Percentiles rank a stretch among this genome's conserved stretches.
Evolutionary conservation across 352 stramenopile species (phyloP).

Genomic region (Globisporangium yorkense): DNA sequence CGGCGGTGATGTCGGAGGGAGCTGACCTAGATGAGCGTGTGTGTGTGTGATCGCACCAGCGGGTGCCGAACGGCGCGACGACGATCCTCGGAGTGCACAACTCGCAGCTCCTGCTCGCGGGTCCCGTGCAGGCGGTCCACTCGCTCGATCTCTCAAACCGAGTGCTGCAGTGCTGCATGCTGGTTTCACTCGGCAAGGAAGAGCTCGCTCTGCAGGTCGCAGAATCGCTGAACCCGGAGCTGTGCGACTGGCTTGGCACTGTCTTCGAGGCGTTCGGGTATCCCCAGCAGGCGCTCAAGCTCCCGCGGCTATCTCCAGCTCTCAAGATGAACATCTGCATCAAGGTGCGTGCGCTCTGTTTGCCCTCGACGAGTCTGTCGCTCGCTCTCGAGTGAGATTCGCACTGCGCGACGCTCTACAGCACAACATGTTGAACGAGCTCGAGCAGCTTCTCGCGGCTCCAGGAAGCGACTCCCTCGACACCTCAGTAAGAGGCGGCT

Average conservation of each 20-base stretch:
- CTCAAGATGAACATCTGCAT: conserved; percentile 66
- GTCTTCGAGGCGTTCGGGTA: conserved; percentile 71
- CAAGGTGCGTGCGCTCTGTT: conserved; percentile 22
- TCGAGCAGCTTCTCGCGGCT: conserved; percentile 26
- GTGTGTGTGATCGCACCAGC: conserved; percentile 11
- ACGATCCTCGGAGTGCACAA: conserved; percentile 46
- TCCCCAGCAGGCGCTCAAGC: conserved; percentile 24
- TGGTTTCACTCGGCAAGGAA: conserved; percentile 45
- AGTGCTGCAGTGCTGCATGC: conserved; percentile 60
- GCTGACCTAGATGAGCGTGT: neutral
- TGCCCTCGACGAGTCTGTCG: neutral
- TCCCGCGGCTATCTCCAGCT: conserved; percentile 29
- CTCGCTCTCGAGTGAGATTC: too few relatives aligned
- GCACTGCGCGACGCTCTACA: neutral
- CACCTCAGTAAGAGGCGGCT: conserved; percentile 24
- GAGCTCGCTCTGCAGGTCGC: conserved; percentile 38
- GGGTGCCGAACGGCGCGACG: conserved; percentile 31
- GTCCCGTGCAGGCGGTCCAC: conserved; percentile 37
- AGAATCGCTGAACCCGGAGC: conserved; percentile 28
- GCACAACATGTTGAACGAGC: conserved; percentile 33
- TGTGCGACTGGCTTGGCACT: conserved; percentile 44
- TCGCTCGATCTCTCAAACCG: conserved; percentile 54
- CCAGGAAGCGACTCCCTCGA: conserved; percentile 29
- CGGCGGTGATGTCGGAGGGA: neutral
- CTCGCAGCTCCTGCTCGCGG: conserved; percentile 45